Evolutionary conservation across 305 asterid genomes (phyloP).

Genomic region (Fraxinus nigra): DNA sequence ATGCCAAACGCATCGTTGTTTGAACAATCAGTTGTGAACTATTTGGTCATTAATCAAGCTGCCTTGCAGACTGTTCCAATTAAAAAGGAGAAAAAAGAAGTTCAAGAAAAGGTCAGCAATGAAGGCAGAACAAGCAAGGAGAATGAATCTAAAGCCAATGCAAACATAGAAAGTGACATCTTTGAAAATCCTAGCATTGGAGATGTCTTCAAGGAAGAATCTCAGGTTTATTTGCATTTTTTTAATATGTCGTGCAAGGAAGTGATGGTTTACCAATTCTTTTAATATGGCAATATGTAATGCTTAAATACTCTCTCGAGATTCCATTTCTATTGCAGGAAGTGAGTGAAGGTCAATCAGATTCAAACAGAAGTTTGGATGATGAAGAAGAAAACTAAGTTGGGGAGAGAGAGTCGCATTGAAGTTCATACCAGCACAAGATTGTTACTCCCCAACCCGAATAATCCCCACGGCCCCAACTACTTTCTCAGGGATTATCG

Average conservation of each 20-base stretch:
- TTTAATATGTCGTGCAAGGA: not conserved
- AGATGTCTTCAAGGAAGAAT: conserved; percentile 39
- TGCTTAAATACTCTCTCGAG: not conserved
- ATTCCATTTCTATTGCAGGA: conserved; percentile 32
- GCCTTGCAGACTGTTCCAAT: conserved; percentile 52
- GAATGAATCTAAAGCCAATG: conserved; percentile 23
- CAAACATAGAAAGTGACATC: conserved; percentile 14
- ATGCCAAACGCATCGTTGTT: not conserved
- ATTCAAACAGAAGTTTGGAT: conserved; percentile 5
- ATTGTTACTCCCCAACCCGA: not conserved
- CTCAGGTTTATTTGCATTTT: conserved; percentile 34
- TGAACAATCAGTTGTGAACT: not conserved
- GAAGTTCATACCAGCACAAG: not conserved
- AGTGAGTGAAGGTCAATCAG: conserved; percentile 29
- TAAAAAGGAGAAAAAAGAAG: conserved; percentile 46
- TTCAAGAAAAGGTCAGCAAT: conserved; percentile 19
- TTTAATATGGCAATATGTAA: not conserved
- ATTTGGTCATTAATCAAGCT: not conserved
- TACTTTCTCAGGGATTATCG: not conserved
- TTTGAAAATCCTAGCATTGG: conserved; percentile 27
- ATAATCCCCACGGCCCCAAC: not conserved
- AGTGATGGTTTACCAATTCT: not conserved
- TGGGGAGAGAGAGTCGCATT: conserved; percentile 9
- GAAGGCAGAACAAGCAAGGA: conserved; percentile 26
- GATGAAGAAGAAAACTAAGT: not conserved